Percentiles rank a stretch among this genome's conserved stretches.
Conservation (phyloP, 2,329 filamentous ascomycete genomes). For the Ceratocystis papillata region DNA sequence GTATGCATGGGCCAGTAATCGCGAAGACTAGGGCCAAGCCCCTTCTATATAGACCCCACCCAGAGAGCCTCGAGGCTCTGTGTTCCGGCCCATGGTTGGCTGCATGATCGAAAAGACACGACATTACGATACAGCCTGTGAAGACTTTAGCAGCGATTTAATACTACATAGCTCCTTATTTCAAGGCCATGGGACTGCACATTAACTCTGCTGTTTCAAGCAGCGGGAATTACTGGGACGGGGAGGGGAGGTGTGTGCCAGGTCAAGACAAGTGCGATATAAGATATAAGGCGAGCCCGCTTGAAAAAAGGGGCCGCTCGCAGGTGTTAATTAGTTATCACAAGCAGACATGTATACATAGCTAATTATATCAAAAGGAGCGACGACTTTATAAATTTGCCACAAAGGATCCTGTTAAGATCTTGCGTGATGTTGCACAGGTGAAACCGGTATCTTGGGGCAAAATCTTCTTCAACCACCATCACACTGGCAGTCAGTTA, state of each 20-base stretch:
- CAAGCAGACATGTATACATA: not conserved
- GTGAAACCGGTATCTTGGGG: constrained; percentile 8
- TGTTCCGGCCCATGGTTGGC: not conserved
- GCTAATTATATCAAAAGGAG: not conserved
- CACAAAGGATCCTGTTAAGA: constrained; percentile 3
- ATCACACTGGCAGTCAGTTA: too few species aligned
- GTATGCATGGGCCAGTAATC: constrained; percentile 1
- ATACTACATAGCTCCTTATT: not conserved
- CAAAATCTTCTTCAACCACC: too few species aligned
- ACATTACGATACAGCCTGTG: not conserved
- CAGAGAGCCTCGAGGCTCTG: not conserved
- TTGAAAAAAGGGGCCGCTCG: too few species aligned
- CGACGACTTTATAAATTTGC: constrained; percentile 9
- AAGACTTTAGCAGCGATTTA: not conserved
- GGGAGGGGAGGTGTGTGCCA: not conserved
- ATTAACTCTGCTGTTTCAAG: too few species aligned
- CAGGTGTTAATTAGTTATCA: not conserved
- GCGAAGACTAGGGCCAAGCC: constrained; percentile 2
- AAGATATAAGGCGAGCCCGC: too few species aligned
- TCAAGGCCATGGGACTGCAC: too few species aligned
- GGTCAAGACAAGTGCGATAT: not conserved
- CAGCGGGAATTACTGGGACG: too few species aligned
- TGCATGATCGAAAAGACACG: not conserved
- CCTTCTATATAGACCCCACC: not conserved
- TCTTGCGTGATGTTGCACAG: constrained; percentile 10